These are phyloP conservation scores for Apostasia ramifera DNA, from an alignment of 106 monocot species.

Conservation along the genomic window DNA sequence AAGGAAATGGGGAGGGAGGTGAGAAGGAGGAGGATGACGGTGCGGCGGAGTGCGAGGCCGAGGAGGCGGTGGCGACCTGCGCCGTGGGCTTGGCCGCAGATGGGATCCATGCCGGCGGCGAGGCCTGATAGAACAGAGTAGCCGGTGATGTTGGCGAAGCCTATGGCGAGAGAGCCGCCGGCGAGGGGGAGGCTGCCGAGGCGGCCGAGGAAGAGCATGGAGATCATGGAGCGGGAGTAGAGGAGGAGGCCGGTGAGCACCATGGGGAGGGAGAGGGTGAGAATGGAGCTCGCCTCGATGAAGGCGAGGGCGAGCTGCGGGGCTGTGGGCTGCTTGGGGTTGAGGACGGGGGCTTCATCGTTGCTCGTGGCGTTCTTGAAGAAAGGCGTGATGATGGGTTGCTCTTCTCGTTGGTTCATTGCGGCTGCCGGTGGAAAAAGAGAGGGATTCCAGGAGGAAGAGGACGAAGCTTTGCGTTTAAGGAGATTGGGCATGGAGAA, in stretches of 20 bases:
- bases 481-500: no score
- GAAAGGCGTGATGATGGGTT: no score
- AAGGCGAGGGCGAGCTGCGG: slow-evolving; percentile 7
- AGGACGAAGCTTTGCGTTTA: no score
- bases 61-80: slow-evolving; percentile 35
- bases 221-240: slow-evolving; percentile 76
- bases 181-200: slow-evolving; percentile 56
- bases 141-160: slow-evolving; percentile 8
- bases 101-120: slow-evolving; percentile 83
- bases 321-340: background rate
- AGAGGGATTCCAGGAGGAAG: no score
- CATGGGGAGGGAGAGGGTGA: slow-evolving; percentile 45
- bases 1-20: slow-evolving; percentile 37
- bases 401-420: no score
- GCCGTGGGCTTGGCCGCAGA: slow-evolving; percentile 76
- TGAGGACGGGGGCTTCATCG: background rate
- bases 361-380: no score
- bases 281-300: slow-evolving; percentile 22
- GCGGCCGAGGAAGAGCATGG: slow-evolving; percentile 78
- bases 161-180: slow-evolving; percentile 76
- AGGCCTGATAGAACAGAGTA: slow-evolving; percentile 85
- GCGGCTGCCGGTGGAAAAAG: no score
- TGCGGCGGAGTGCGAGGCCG: slow-evolving; percentile 50
- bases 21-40: slow-evolving; percentile 37
- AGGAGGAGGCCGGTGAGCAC: slow-evolving; percentile 60